Conservation (phyloP, 1,284 basidiomycete species). For the Boletus albobrunnescens region DNA sequence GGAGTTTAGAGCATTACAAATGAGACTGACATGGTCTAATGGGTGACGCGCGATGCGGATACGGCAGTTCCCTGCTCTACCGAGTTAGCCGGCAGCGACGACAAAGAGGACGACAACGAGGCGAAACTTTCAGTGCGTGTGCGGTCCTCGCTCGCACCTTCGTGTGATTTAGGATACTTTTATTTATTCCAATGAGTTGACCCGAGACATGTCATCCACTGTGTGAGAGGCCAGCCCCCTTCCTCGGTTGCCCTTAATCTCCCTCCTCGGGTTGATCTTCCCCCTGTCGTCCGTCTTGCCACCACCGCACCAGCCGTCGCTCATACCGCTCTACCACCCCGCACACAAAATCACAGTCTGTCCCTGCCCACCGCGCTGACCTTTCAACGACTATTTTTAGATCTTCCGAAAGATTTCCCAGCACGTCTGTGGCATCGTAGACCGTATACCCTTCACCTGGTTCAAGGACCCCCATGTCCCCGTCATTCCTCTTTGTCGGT, state of each 20-base stretch:
- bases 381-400: conserved; percentile 46
- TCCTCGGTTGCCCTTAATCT: conserved; percentile 12
- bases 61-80: conserved; percentile 25
- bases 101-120: conserved; percentile 3
- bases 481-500: conserved; percentile 18
- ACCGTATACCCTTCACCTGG: conserved; percentile 58
- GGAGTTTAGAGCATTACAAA: conserved; percentile 34
- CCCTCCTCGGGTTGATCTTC: background rate
- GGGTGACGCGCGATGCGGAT: conserved; percentile 3
- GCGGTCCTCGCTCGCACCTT: conserved; percentile 4
- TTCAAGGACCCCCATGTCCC: conserved; percentile 29
- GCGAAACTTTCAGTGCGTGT: background rate
- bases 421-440: conserved; percentile 54
- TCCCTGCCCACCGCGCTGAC: conserved; percentile 50
- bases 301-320: conserved; percentile 51
- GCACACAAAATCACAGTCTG: conserved; percentile 46
- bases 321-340: conserved; percentile 59
- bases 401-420: conserved; percentile 52
- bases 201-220: background rate
- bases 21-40: conserved; percentile 26
- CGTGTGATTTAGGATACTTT: conserved; percentile 8
- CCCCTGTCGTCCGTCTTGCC: conserved; percentile 30
- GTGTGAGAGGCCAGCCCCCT: conserved; percentile 6
- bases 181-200: background rate
- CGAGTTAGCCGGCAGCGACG: conserved; percentile 21